Evolutionary conservation across 2,329 filamentous ascomycete genomes (phyloP).

Genomic region (Fusarium nanum): DNA sequence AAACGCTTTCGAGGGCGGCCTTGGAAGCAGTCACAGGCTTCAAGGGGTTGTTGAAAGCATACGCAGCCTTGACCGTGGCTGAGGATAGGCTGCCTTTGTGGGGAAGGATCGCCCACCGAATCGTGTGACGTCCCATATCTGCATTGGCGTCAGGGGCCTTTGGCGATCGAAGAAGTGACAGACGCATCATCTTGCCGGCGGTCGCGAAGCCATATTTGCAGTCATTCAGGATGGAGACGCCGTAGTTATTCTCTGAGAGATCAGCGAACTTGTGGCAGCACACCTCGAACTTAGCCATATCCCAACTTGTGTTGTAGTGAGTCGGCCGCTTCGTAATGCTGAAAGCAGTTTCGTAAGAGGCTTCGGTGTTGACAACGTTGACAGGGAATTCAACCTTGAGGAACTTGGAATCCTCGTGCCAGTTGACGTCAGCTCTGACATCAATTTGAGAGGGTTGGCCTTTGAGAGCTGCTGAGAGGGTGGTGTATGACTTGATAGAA

Average conservation of each 20-base stretch:
- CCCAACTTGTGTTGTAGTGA: conserved; percentile 97
- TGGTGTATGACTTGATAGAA: conserved; percentile 87
- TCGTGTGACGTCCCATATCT: conserved; percentile 90
- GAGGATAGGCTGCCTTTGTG: conserved; percentile 79
- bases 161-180: conserved; percentile 85
- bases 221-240: conserved; percentile 93
- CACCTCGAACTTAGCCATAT: conserved; percentile 98
- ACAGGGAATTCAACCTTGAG: conserved; percentile 99
- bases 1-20: conserved; percentile 45
- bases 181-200: conserved; percentile 86
- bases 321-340: conserved; percentile 90
- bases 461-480: conserved; percentile 75
- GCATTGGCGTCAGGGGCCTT: conserved; percentile 95
- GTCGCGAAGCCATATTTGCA: conserved; percentile 97
- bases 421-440: conserved; percentile 88
- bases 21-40: conserved; percentile 50
- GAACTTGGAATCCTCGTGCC: conserved; percentile 97
- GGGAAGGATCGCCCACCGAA: conserved; percentile 91
- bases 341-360: conserved; percentile 94
- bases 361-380: conserved; percentile 89
- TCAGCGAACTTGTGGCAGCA: conserved; percentile 97
- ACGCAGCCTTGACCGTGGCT: conserved; percentile 82
- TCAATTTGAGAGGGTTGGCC: conserved; percentile 75
- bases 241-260: conserved; percentile 86
- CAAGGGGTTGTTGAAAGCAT: conserved; percentile 90